Base-by-base conservation (phyloP, 371 early-diverging fungal species). In the Circinella minor region DNA sequence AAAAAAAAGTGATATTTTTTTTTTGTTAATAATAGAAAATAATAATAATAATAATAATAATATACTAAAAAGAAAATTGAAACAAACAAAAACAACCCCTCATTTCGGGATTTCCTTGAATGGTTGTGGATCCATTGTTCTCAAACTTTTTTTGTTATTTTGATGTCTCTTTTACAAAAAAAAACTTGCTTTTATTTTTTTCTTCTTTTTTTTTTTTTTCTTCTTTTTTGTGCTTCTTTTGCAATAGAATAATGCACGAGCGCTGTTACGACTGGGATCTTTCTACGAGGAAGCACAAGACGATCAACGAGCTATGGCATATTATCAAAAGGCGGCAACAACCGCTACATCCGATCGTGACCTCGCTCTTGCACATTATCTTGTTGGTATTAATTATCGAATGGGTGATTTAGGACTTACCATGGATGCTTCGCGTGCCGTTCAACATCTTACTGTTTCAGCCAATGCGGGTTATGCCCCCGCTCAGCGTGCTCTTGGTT, bases 401-500 rank as follows among this genome's bases (percentile, higher is more conserved):
- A 63, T 68, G 37, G 65, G 65, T 39, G 71, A 71, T 20, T 47
- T 64, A 17, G 76, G 74, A 15, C 43, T 70, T 4, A 17, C 54
- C 9, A 70, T 57, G 55, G 74, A 69, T 59, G 38, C 14, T 11
- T 54, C 15, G 61, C 69, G 60, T 36, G 82, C 82, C 3, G 13
- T 77, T 7, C 65, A 69, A 15, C 80, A 75, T 61, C 70, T 77
- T 5, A 62, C 48, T 3, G 69, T 67, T 36, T 65, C 77, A 3
- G 75, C 80, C 15, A 69, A 76, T 27, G 59, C 36, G 34, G 79
- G 75, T 1, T 71, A 70, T 68, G 61, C 76, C 3, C 62, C 64
- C 39, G 82, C 78, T 0, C 82, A 82, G 59, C 73, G 71, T 6
- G 60, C 46, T 18, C 62, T 74, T 7, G 74, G 74, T 27, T 54